Base-by-base conservation (phyloP, 176 grass and related monocot genomes). In the Chloris gayana region DNA sequence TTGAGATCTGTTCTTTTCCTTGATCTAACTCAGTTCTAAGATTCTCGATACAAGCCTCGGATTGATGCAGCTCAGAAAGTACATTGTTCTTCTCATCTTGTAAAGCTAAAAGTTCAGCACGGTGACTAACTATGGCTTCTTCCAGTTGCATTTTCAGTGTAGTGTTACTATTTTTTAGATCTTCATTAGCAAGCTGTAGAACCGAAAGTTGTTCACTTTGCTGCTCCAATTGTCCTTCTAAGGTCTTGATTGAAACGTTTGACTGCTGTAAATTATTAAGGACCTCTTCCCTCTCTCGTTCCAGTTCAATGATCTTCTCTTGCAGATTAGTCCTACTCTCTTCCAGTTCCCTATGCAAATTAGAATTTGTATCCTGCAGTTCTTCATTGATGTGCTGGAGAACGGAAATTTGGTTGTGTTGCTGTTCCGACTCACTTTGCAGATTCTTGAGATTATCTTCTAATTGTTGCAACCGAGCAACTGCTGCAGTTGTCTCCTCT, bases 21-120 rank as follows among this genome's bases (percentile, higher is more conserved):
- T 86, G 57, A 24, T 85, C 82, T 73, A 92, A 65, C 50, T 88
- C 82, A 78, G 56, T 73, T 87, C 53, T 74, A 77, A 86, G 65
- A 69, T 86, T 87, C 26, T 94, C 82, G 45, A 89, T 74, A 64
- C 29, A 81, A 77, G 31, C 58, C 47, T 85, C 57, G 1, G 77
- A 85, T 47, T 77, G 77, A 37, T 85, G 72, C 37, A 89, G 64
- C 14, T 81, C 85, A 65, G 85, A 81, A 74, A 85, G 35, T 32
- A 32, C 9, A 64, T 89, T 81, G 49, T 72, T 77, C 64, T 89
- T 89, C 59, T 89, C 77, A 14, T 85, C 72, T 77, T 85, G 35
- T 38, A 77, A 53, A 58, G 46, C 56, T 76, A 41, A 64, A 71
- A 85, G 70, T 63, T 89, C 71, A 85, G 64, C 76, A 70, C 70